Conservation (phyloP, 2,329 filamentous ascomycete genomes). For the Nemania sp. region DNA sequence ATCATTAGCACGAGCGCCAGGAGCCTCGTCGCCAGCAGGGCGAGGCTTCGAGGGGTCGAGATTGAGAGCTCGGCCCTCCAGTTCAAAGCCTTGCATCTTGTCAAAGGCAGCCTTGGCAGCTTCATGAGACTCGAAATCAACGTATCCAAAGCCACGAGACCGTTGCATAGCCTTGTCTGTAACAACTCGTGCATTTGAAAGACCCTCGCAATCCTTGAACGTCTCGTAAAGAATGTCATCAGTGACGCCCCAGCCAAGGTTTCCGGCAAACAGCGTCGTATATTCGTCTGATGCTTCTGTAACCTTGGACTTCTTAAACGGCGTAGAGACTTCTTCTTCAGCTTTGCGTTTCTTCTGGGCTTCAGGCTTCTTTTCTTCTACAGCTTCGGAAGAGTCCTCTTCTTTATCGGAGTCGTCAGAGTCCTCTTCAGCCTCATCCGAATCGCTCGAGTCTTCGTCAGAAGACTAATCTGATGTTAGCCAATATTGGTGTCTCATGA, state of each 20-base stretch:
- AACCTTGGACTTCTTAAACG: conserved; percentile 29
- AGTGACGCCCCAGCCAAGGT: conserved; percentile 87
- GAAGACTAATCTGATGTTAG: conserved; percentile 23
- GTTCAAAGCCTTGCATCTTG: conserved; percentile 72
- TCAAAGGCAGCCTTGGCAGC: conserved; percentile 72
- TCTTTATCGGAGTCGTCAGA: conserved; percentile 41
- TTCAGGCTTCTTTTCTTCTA: conserved; percentile 34
- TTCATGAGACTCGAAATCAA: conserved; percentile 75
- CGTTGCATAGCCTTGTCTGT: conserved; percentile 79
- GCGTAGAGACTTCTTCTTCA: conserved; percentile 32
- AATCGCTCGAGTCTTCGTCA: conserved; percentile 18
- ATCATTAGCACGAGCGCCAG: conserved; percentile 61
- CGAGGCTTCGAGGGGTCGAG: conserved; percentile 76
- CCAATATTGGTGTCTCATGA: background rate
- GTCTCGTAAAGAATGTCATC: conserved; percentile 79
- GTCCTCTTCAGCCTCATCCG: conserved; percentile 27
- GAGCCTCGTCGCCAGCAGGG: conserved; percentile 56
- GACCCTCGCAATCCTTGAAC: conserved; percentile 77
- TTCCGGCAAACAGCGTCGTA: conserved; percentile 83
- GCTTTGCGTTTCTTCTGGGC: conserved; percentile 50
- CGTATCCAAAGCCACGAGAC: conserved; percentile 91
- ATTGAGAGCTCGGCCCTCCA: conserved; percentile 76
- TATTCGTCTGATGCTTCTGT: conserved; percentile 48
- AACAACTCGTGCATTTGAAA: conserved; percentile 76
- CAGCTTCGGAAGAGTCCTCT: conserved; percentile 36